These are phyloP conservation scores for Metschnikowia aberdeeniae DNA, from an alignment of 805 yeast species.

Conservation along the genomic window DNA sequence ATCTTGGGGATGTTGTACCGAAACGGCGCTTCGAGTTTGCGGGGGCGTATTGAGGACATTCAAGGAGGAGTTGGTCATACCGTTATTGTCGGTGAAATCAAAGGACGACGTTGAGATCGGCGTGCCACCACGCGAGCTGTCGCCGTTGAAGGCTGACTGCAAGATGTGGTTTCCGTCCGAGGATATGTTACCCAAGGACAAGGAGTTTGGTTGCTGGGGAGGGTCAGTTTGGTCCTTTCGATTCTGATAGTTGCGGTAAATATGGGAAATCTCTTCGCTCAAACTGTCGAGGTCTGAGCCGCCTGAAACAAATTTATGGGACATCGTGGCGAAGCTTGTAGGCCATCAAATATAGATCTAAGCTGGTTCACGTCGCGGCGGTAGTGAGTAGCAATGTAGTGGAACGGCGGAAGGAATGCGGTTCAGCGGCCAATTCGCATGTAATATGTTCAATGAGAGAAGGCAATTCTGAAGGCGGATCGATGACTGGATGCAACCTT, in stretches of 20 bases:
- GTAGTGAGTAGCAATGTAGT: not conserved
- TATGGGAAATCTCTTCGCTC: conserved; percentile 13
- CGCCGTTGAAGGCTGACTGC: conserved; percentile 14
- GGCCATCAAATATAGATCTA: not conserved
- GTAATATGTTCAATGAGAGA: not conserved
- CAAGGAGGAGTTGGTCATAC: conserved; percentile 33
- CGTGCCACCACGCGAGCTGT: conserved; percentile 24
- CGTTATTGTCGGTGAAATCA: conserved; percentile 26
- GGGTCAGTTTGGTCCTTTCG: not conserved
- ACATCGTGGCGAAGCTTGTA: not conserved
- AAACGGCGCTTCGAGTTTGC: conserved; percentile 14
- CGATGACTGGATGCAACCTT: not conserved
- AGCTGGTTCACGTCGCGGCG: conserved; percentile 1
- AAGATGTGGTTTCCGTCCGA: not conserved
- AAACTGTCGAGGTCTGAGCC: conserved; percentile 14
- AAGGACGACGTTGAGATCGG: conserved; percentile 29
- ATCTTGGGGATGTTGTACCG: conserved; percentile 1
- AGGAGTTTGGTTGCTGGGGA: not conserved
- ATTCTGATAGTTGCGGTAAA: conserved; percentile 11
- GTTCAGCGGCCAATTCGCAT: not conserved
- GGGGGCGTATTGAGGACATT: conserved; percentile 32
- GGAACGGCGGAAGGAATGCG: not conserved
- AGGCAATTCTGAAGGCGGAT: not conserved
- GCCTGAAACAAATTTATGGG: conserved; percentile 5
- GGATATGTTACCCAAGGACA: not conserved